A percentile compares a stretch with the other conserved stretches of the same genome.
These are phyloP conservation scores for Alternaria atra DNA, from an alignment of 2,329 filamentous ascomycete genomes.

Conservation along the genomic window DNA sequence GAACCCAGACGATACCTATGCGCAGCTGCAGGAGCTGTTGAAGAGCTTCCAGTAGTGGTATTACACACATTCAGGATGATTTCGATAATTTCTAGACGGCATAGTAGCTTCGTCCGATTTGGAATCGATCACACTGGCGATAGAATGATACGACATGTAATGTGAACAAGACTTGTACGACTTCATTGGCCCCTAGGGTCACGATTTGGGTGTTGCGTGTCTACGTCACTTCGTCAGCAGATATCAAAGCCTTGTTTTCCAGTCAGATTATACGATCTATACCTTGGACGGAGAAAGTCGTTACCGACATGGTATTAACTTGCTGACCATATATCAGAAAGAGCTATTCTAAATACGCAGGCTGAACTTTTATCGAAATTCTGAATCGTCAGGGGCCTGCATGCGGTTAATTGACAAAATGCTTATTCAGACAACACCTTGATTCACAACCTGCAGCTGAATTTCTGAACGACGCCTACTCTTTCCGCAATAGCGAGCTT, in stretches of 20 bases:
- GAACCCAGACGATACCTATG: conserved; percentile 82
- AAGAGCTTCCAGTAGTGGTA: conserved; percentile 31
- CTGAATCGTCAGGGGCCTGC: background rate
- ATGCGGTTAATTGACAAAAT: background rate
- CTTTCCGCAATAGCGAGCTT: background rate
- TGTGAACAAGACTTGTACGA: background rate
- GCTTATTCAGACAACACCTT: background rate
- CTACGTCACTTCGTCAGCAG: background rate
- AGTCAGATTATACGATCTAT: background rate
- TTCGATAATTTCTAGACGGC: background rate
- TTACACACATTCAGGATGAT: background rate
- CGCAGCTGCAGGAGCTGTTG: conserved; percentile 82
- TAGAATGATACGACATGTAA: background rate
- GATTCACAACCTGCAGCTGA: background rate
- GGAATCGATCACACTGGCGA: background rate
- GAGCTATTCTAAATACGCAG: background rate
- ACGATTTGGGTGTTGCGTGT: background rate
- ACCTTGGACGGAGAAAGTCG: background rate
- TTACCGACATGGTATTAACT: background rate
- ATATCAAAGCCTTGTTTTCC: background rate
- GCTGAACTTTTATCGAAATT: background rate
- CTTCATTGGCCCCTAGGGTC: background rate
- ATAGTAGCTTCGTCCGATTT: background rate
- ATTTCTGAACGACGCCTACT: background rate
- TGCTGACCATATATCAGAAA: background rate